Conservation (phyloP, 2,329 filamentous ascomycete species). For the Emmonsiellopsis sp. region DNA sequence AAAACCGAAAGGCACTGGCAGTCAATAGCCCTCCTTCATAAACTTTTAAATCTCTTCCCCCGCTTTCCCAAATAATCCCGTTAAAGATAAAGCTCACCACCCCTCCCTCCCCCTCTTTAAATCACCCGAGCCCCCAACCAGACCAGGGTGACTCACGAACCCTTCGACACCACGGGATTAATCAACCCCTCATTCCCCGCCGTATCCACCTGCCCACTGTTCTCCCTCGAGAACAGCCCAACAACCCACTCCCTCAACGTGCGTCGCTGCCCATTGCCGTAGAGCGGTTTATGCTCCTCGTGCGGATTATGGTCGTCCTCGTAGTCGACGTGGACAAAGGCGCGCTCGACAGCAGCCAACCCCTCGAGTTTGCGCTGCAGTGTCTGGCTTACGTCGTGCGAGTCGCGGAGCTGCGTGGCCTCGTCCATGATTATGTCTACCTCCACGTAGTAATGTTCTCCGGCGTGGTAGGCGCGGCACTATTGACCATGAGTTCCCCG, state of each 20-base stretch:
- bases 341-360: constrained; percentile 32
- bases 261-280: constrained; percentile 4
- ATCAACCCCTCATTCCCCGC: background rate
- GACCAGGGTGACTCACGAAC: too few relatives aligned
- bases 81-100: too few relatives aligned
- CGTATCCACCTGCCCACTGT: background rate
- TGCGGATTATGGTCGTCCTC: constrained; percentile 10
- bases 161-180: background rate
- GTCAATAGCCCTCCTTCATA: too few relatives aligned
- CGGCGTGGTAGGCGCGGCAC: constrained; percentile 53
- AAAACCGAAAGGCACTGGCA: too few relatives aligned
- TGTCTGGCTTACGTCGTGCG: constrained; percentile 52
- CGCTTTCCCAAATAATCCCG: too few relatives aligned
- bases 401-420: constrained; percentile 45
- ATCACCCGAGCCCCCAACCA: too few relatives aligned
- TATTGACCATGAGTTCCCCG: background rate
- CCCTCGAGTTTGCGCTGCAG: constrained; percentile 55
- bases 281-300: constrained; percentile 8
- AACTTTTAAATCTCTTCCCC: too few relatives aligned
- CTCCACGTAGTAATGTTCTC: constrained; percentile 54
- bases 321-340: constrained; percentile 45
- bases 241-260: constrained; percentile 6
- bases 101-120: too few relatives aligned
- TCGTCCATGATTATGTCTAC: constrained; percentile 55
- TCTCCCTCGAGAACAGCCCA: background rate